Base-by-base conservation (phyloP, 768 basidiomycete species). In the Galerina marginata region DNA sequence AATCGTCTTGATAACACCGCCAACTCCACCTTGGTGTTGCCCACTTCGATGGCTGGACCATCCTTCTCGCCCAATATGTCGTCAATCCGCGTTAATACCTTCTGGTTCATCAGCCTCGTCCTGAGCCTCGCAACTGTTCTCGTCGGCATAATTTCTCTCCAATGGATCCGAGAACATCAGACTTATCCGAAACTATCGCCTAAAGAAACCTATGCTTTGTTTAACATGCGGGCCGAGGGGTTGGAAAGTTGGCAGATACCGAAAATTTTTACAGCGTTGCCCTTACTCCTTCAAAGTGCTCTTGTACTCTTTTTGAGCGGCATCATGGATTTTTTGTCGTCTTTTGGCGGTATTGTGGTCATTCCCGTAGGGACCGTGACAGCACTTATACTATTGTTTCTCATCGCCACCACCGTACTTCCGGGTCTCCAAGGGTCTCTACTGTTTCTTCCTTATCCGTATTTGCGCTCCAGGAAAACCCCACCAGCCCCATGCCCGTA, bases 261-360 rank as follows among this genome's bases (percentile, higher is more conserved):
- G 0, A 51, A 57, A 25, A 66, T 74, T 7, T 48, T 74, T 16
- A 55, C 71, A 3, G 26, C 63, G 10, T 59, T 75, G 7, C 71
- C 71, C 1, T 46, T 73, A 3, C 61, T 72, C 6, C 67, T 75
- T 10, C 72, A 71, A 44, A 23, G 54, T 5, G 66, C 74, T 7
- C 56, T 75, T 26, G 50, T 72, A 5, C 60, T 75, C 6, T 75
- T 75, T 55, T 69, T 72, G 37, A 48, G 58, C 7, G 73, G 71
- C 2, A 29, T 74, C 5, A 50, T 71, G 26, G 65, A 69, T n/a
- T 64, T 70, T 10, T 58, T 74, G 5, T 70, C 7, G 33, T 69
- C 7, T 63, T 66, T 50, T 33, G 14, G 15, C 9, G 39, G 46
- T 2, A 45, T 54, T 11, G 65, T 74, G 15, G 71, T 68, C 0